Conservation (phyloP, 768 basidiomycete species). For the Leccinum pellstonianum region DNA sequence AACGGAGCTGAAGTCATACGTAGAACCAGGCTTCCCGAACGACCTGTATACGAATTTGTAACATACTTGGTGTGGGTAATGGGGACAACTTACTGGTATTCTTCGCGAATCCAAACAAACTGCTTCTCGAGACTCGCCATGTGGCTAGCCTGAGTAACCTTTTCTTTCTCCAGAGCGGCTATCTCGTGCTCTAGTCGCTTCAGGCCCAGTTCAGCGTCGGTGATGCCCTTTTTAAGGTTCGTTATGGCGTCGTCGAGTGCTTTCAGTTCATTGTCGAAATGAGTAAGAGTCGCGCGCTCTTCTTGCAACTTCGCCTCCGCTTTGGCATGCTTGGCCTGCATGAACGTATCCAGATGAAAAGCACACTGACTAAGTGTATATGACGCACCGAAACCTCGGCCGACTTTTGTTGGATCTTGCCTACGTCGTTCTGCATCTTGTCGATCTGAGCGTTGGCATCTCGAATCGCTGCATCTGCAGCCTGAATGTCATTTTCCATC, state of each 20-base stretch:
- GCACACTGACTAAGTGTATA: not conserved
- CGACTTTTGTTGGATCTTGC: slow-evolving; percentile 53
- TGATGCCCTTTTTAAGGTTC: slow-evolving; percentile 69
- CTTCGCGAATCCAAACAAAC: slow-evolving; percentile 86
- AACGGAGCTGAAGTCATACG: slow-evolving; percentile 73
- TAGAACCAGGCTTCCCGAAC: slow-evolving; percentile 79
- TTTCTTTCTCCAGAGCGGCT: slow-evolving; percentile 61
- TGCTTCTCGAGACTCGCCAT: slow-evolving; percentile 74
- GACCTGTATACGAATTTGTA: slow-evolving; percentile 43
- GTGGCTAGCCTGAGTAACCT: slow-evolving; percentile 46
- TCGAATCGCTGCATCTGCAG: slow-evolving; percentile 21
- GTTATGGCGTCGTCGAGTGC: slow-evolving; percentile 82
- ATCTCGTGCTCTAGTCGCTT: slow-evolving; percentile 73
- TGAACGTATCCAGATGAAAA: not conserved
- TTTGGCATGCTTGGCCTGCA: slow-evolving; percentile 54
- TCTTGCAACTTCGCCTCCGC: slow-evolving; percentile 74
- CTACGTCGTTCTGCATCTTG: slow-evolving; percentile 61
- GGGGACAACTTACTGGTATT: slow-evolving; percentile 66
- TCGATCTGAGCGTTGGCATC: slow-evolving; percentile 44
- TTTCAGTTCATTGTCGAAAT: slow-evolving; percentile 87
- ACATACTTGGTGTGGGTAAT: not conserved
- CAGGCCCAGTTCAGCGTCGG: slow-evolving; percentile 63
- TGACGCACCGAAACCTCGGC: slow-evolving; percentile 23
- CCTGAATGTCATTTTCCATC: slow-evolving; percentile 32
- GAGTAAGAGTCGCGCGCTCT: slow-evolving; percentile 82